Evolutionary conservation across 495 filamentous ascomycete species (phyloP).

Genomic region (Podospora pseudocomata): DNA sequence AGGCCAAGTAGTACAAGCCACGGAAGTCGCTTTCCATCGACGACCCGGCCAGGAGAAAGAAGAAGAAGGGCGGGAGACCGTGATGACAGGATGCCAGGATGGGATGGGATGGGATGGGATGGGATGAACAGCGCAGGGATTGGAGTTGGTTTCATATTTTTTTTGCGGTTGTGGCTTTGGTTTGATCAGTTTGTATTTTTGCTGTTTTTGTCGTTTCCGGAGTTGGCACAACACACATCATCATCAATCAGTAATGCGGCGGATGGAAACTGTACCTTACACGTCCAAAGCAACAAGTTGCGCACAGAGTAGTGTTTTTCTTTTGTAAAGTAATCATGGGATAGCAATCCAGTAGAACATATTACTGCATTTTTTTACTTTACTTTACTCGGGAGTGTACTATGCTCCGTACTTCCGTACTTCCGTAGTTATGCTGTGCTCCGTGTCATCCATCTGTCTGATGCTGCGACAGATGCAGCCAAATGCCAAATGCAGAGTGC

Average conservation of each 20-base stretch:
- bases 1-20: constrained; percentile 53
- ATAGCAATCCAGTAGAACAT: constrained; percentile 2
- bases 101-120: neutral
- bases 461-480: neutral
- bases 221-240: neutral
- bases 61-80: neutral
- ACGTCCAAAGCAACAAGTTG: neutral
- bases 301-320: neutral
- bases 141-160: constrained; percentile 2
- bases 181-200: constrained; percentile 10
- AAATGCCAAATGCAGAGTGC: neutral
- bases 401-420: too few species aligned
- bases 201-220: constrained; percentile 1
- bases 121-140: neutral
- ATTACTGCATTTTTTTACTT: neutral
- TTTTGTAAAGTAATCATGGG: constrained; percentile 11
- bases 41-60: neutral
- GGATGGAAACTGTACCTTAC: constrained; percentile 1
- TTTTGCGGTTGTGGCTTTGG: neutral
- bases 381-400: too few species aligned
- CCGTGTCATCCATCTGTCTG: neutral
- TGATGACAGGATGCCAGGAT: neutral
- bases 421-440: neutral
- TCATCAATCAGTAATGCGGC: constrained; percentile 1
- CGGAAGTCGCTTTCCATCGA: neutral